Evolutionary conservation across 2,329 filamentous ascomycete species (phyloP).

Genomic region (Colletotrichum graminicola): DNA sequence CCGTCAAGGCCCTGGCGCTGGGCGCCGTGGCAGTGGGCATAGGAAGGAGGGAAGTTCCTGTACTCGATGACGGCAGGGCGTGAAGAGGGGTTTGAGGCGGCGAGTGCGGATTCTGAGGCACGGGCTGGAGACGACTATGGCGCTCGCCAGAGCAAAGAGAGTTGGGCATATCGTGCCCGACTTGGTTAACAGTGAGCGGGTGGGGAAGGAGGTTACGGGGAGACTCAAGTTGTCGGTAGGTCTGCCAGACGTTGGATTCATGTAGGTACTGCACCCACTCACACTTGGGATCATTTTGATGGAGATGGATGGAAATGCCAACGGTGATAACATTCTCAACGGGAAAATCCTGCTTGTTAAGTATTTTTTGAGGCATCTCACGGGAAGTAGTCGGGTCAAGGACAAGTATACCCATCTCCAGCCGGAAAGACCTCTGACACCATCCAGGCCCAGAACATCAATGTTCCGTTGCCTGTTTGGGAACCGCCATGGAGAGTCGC

Average conservation of each 20-base stretch:
- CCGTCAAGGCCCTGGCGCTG: too few species aligned
- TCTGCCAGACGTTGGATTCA: too few species aligned
- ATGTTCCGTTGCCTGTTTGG: slow-evolving; percentile 50
- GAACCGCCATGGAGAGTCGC: slow-evolving; percentile 51
- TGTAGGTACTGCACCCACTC: slow-evolving; percentile 38
- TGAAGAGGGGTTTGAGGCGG: too few species aligned
- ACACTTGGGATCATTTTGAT: slow-evolving; percentile 42
- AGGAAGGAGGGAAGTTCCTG: too few species aligned
- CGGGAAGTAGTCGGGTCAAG: too few species aligned
- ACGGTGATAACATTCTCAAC: slow-evolving; percentile 42
- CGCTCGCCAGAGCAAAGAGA: too few species aligned
- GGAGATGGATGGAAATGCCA: slow-evolving; percentile 33
- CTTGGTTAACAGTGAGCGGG: too few species aligned
- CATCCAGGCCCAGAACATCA: slow-evolving; percentile 69
- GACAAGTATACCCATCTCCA: slow-evolving; percentile 67
- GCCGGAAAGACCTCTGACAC: slow-evolving; percentile 67
- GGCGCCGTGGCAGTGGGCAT: too few species aligned
- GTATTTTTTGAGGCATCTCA: not conserved
- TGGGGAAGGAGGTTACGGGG: slow-evolving; percentile 41
- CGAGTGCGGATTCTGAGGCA: too few species aligned
- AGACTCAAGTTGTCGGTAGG: slow-evolving; percentile 41
- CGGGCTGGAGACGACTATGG: too few species aligned
- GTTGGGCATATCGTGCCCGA: too few species aligned
- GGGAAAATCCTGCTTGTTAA: slow-evolving; percentile 23
- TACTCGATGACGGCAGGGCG: too few species aligned